Evolutionary conservation across 2,329 filamentous ascomycete species (phyloP), one percentile per base, ranked within the genome.

Genomic region (Aspergillus felis): DNA sequence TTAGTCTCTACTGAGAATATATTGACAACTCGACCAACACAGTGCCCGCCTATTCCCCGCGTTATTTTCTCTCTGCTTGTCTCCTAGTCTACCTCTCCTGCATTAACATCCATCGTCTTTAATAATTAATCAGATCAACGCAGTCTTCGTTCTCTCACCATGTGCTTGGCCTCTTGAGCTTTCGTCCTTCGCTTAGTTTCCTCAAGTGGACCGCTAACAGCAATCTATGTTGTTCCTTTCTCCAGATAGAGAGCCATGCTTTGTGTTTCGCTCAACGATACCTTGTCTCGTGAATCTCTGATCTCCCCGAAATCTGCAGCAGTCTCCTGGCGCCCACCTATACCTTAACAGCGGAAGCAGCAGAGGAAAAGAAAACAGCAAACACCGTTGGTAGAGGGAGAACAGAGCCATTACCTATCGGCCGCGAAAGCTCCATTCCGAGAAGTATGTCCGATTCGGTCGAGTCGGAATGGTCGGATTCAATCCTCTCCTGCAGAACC

Each of bases 381-480:
- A 35, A 38, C 32, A 17, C 32, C 5, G 6, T n/a, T 38, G 32
- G 32, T 38, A 38, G 32, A 38, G 29, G 29, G 29, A 32, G 4
- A 32, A 14, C 22, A 46, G 22, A 22, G 2, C 42, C 41, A 42
- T 42, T 42, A 27, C 42, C 24, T 32, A 32, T 38, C 49, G 50
- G 10, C 49, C 20, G 7, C 48, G 47, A 32, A 46, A 50, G 32
- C 49, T 47, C 41, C 22, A n/a, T 25, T 24, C 29, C 42, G 49
- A 20, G 52, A 51, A 66, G 58, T 62, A 73, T 73, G 71, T 61
- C 71, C 57, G 67, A 72, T 56, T 67, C 66, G 50, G 60, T 69
- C 61, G 68, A 72, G 54, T 61, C 69, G 46, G 69, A 72, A 64
- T 68, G 65, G 65, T 63, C 68, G 50, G 68, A 66, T 48, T 53